Evolutionary conservation across 352 stramenopile genomes (phyloP).

Genomic region (Pythium grandisporangium): DNA sequence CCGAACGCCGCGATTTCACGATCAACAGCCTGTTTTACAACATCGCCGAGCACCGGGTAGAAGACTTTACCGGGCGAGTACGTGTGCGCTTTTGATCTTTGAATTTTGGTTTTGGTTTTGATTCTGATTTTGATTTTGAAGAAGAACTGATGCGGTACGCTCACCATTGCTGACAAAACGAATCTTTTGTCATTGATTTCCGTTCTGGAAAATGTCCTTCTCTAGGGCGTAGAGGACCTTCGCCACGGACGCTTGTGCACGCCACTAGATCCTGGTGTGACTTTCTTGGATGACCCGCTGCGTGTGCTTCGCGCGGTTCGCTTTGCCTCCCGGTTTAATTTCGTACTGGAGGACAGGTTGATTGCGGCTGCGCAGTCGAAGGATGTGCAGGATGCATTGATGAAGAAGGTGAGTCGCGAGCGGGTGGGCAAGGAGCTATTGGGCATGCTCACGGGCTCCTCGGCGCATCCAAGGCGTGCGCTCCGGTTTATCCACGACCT

Average conservation of each 20-base stretch:
- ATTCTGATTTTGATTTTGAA: no score
- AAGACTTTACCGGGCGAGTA: constrained; percentile 89
- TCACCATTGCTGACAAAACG: no score
- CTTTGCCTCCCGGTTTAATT: constrained; percentile 94
- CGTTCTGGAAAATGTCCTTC: no score
- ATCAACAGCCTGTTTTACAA: constrained; percentile 99
- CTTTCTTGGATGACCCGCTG: constrained; percentile 96
- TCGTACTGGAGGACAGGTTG: constrained; percentile 83
- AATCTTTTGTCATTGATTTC: no score
- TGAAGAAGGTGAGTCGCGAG: constrained; percentile 70
- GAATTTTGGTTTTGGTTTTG: no score
- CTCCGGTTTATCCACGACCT: constrained; percentile 48
- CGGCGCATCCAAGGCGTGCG: constrained; percentile 52
- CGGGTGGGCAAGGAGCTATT: constrained; percentile 72
- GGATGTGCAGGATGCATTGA: constrained; percentile 29
- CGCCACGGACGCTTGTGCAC: constrained; percentile 87
- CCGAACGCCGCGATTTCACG: constrained; percentile 93
- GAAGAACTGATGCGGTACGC: no score
- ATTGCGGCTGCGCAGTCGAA: constrained; percentile 45
- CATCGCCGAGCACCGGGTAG: constrained; percentile 87
- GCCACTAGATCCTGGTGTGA: constrained; percentile 89
- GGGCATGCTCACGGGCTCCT: constrained; percentile 53
- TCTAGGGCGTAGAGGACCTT: constrained; percentile 90
- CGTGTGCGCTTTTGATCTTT: no score
- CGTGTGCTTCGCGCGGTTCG: constrained; percentile 92